A percentile compares a stretch with the other conserved stretches of the same genome.
phyloP scores from a whole-genome alignment of 1,284 basidiomycete genomes.

The Tylopilus sp. region DNA sequence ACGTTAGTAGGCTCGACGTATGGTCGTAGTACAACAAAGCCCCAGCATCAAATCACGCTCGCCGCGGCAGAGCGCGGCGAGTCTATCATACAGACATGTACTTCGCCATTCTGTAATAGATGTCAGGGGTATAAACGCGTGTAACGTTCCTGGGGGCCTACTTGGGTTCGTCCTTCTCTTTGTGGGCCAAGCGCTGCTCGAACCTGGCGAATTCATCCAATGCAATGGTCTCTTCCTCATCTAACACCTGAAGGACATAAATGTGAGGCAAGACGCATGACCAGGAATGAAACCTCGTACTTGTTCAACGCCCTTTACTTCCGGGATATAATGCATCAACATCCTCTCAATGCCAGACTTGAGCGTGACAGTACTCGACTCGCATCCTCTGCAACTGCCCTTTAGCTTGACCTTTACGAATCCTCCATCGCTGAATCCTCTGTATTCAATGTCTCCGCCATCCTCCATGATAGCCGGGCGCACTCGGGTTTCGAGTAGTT shows the following conservation, averaged over 20 bases:
- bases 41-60: neutral
- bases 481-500: conserved; percentile 91
- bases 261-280: conserved; percentile 7
- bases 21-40: neutral
- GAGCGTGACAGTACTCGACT: conserved; percentile 88
- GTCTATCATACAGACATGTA: conserved; percentile 60
- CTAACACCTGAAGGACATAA: conserved; percentile 61
- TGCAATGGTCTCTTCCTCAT: conserved; percentile 87
- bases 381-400: conserved; percentile 94
- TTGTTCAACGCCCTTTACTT: conserved; percentile 97
- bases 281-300: conserved; percentile 40
- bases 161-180: conserved; percentile 32
- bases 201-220: conserved; percentile 91
- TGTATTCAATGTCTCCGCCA: conserved; percentile 85
- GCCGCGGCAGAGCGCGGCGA: neutral
- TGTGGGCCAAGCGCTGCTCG: conserved; percentile 67
- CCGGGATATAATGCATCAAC: conserved; percentile 99
- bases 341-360: conserved; percentile 97
- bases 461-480: conserved; percentile 97
- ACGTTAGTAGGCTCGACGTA: neutral
- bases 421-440: conserved; percentile 66
- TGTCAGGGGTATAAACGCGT: conserved; percentile 10
- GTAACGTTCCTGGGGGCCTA: conserved; percentile 24
- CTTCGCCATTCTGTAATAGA: conserved; percentile 56
- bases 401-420: conserved; percentile 88